A percentile compares a stretch with the other conserved stretches of the same genome.
These are phyloP conservation scores for Pyrenochaeta sp. DNA, from an alignment of 2,329 filamentous ascomycete genomes.

Conservation along the genomic window DNA sequence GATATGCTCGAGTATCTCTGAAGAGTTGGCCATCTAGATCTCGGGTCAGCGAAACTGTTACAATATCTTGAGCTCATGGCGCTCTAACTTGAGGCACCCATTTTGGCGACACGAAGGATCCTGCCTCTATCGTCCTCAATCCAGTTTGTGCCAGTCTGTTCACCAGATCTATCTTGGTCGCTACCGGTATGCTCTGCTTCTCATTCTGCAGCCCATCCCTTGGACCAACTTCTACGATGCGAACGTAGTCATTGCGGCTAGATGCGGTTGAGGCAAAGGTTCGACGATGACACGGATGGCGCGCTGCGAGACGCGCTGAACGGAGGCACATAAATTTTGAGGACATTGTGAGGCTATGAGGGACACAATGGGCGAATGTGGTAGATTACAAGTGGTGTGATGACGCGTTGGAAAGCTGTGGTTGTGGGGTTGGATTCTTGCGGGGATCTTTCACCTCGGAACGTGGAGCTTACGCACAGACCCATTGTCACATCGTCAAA, in stretches of 20 bases:
- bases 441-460: constrained; percentile 22
- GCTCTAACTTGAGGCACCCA: constrained; percentile 79
- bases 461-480: constrained; percentile 14
- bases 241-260: constrained; percentile 54
- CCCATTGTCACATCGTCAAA: constrained; percentile 4
- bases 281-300: constrained; percentile 39
- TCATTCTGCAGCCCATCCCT: constrained; percentile 90
- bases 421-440: constrained; percentile 23
- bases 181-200: constrained; percentile 72
- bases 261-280: constrained; percentile 44
- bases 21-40: constrained; percentile 78
- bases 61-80: not conserved
- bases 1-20: constrained; percentile 75
- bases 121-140: constrained; percentile 77
- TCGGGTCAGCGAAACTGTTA: constrained; percentile 51
- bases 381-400: constrained; percentile 2
- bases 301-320: constrained; percentile 46
- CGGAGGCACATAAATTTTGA: constrained; percentile 43
- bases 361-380: not conserved
- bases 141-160: constrained; percentile 73
- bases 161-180: constrained; percentile 80
- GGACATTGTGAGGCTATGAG: constrained; percentile 30
- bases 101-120: constrained; percentile 83
- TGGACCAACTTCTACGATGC: constrained; percentile 83
- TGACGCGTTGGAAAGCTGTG: constrained; percentile 16